These are phyloP conservation scores for Verticillium nubilum DNA, from an alignment of 2,329 filamentous ascomycete species.

Conservation along the genomic window DNA sequence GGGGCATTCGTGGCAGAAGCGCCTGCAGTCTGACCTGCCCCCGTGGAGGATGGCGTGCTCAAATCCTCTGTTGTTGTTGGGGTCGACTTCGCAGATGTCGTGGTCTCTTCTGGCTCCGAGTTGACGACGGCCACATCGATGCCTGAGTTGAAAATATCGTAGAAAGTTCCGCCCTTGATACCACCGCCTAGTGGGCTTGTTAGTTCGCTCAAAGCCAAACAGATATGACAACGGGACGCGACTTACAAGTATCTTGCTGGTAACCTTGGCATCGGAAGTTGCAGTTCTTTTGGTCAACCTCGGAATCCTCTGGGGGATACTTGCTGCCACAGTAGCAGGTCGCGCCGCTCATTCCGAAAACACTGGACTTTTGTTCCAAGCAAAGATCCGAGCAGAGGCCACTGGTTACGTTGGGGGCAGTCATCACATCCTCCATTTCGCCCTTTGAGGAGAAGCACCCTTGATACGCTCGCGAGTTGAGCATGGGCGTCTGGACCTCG, in stretches of 20 bases:
- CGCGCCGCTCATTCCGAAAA: constrained; percentile 58
- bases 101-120: constrained; percentile 17
- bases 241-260: constrained; percentile 58
- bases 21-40: constrained; percentile 8
- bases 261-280: constrained; percentile 61
- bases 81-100: constrained; percentile 19
- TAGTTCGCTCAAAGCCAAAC: neutral
- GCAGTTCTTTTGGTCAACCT: constrained; percentile 57
- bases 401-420: neutral
- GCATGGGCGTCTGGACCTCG: constrained; percentile 22
- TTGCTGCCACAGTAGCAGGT: constrained; percentile 69
- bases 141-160: constrained; percentile 47
- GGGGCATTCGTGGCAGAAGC: constrained; percentile 4
- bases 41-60: constrained; percentile 8
- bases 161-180: constrained; percentile 21
- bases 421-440: constrained; percentile 24
- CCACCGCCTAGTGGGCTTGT: constrained; percentile 24
- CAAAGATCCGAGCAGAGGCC: neutral
- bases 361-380: constrained; percentile 25
- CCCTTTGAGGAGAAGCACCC: constrained; percentile 45
- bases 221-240: neutral
- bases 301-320: constrained; percentile 53
- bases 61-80: constrained; percentile 15
- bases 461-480: constrained; percentile 35
- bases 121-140: constrained; percentile 32